A percentile compares a stretch with the other conserved stretches of the same genome.
Conservation (phyloP, 2,329 filamentous ascomycete species). For the Aspergillus awamori region DNA sequence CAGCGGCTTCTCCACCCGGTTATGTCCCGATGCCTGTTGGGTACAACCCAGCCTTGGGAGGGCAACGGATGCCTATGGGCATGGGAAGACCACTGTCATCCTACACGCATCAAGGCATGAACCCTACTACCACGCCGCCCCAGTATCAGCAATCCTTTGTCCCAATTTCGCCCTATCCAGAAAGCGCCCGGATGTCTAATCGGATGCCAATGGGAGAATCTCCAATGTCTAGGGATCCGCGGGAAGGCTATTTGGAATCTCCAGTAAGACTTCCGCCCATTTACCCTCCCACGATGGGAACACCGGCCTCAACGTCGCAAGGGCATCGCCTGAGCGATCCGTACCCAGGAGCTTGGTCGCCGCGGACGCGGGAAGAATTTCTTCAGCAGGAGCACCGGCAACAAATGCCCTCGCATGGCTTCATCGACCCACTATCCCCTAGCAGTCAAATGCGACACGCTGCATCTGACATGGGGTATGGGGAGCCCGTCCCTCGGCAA, state of each 20-base stretch:
- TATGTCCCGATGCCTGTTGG: slow-evolving; percentile 31
- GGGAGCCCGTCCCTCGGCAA: slow-evolving; percentile 29
- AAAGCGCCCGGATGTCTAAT: slow-evolving; percentile 26
- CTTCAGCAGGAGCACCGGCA: slow-evolving; percentile 27
- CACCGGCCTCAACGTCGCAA: slow-evolving; percentile 23
- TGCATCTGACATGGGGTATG: slow-evolving; percentile 25
- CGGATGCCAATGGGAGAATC: slow-evolving; percentile 32
- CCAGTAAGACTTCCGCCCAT: slow-evolving; percentile 43
- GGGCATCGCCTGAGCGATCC: slow-evolving; percentile 39
- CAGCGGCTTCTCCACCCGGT: slow-evolving; percentile 29
- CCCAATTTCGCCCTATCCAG: slow-evolving; percentile 33
- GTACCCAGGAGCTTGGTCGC: slow-evolving; percentile 33
- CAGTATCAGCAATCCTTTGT: slow-evolving; percentile 35
- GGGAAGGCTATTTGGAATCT: slow-evolving; percentile 36
- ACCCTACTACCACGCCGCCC: slow-evolving; percentile 36
- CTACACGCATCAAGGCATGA: slow-evolving; percentile 34
- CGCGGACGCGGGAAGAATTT: slow-evolving; percentile 27
- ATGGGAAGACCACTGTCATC: slow-evolving; percentile 31
- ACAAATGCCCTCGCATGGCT: slow-evolving; percentile 24
- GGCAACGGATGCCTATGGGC: slow-evolving; percentile 23
- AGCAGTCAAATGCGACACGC: slow-evolving; percentile 31
- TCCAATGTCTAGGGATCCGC: slow-evolving; percentile 28
- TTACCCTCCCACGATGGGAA: slow-evolving; percentile 34
- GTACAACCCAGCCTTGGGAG: slow-evolving; percentile 31
- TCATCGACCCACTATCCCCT: slow-evolving; percentile 32